Conservation (phyloP, 257 asterid genomes). For the Lantana camara region DNA sequence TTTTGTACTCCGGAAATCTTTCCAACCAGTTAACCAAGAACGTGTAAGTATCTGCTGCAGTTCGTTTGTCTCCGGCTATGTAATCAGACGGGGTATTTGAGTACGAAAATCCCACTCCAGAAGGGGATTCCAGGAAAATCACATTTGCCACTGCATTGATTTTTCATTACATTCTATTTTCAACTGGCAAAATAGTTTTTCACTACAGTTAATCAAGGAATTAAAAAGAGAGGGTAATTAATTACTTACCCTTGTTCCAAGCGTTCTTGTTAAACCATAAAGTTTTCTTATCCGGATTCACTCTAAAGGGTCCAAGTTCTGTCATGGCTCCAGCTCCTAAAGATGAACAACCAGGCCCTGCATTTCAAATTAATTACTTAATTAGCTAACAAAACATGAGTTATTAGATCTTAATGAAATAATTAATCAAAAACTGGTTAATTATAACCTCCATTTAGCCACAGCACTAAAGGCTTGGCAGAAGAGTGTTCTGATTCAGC, state of each 20-base stretch:
- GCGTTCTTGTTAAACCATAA: constrained; percentile 47
- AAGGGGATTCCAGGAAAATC: constrained; percentile 69
- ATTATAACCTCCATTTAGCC: constrained; percentile 50
- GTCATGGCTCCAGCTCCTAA: constrained; percentile 68
- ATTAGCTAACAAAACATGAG: background rate
- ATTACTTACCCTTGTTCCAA: constrained; percentile 49
- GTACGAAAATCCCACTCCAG: constrained; percentile 81
- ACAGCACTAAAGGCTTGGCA: constrained; percentile 40
- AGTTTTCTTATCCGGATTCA: constrained; percentile 58
- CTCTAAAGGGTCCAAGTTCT: constrained; percentile 72
- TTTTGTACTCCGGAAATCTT: constrained; percentile 68
- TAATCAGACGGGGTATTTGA: constrained; percentile 66
- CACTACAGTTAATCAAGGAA: constrained; percentile 37
- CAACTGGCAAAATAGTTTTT: background rate
- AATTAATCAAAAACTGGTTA: background rate
- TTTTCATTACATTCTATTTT: too few species aligned
- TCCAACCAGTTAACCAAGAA: constrained; percentile 71
- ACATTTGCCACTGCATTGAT: constrained; percentile 53
- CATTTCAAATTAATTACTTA: constrained; percentile 8
- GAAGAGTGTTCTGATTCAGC: constrained; percentile 37
- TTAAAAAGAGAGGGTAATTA: background rate
- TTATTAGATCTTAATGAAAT: too few species aligned
- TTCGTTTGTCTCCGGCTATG: constrained; percentile 46
- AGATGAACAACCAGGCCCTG: constrained; percentile 77
- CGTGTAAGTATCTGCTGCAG: constrained; percentile 57